phyloP scores from a whole-genome alignment of 495 filamentous ascomycete genomes.

The Penicillium pulvis region DNA sequence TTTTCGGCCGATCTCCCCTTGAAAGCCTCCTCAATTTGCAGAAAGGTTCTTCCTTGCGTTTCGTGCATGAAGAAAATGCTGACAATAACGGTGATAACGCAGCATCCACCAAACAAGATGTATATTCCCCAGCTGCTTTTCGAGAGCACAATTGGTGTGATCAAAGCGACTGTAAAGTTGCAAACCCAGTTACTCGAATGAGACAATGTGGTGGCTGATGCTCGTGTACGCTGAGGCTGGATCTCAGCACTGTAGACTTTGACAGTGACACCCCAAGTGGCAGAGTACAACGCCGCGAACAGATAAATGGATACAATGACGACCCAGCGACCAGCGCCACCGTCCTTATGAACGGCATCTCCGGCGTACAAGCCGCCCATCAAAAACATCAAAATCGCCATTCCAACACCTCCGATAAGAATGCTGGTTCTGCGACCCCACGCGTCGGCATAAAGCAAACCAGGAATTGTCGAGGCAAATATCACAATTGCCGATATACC shows the following conservation, averaged over 20 bases:
- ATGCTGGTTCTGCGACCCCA: slow-evolving; percentile 62
- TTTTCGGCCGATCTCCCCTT: slow-evolving; percentile 13
- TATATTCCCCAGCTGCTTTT: slow-evolving; percentile 59
- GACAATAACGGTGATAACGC: slow-evolving; percentile 52
- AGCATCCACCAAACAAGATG: slow-evolving; percentile 59
- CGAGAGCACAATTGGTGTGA: slow-evolving; percentile 62
- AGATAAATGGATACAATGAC: slow-evolving; percentile 55
- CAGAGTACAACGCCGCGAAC: slow-evolving; percentile 43
- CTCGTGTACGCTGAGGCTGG: slow-evolving; percentile 55
- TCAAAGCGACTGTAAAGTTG: slow-evolving; percentile 66
- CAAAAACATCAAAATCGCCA: slow-evolving; percentile 47
- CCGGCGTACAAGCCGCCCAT: slow-evolving; percentile 56
- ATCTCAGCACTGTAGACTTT: slow-evolving; percentile 59
- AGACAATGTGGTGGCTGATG: slow-evolving; percentile 49
- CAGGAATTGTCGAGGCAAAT: slow-evolving; percentile 51
- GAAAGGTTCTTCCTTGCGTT: slow-evolving; percentile 57
- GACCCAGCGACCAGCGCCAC: slow-evolving; percentile 55
- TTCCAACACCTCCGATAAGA: slow-evolving; percentile 57
- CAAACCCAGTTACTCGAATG: slow-evolving; percentile 54
- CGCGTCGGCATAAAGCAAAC: slow-evolving; percentile 56
- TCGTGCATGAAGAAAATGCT: slow-evolving; percentile 61
- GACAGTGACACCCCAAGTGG: slow-evolving; percentile 57
- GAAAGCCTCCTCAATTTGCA: slow-evolving; percentile 60
- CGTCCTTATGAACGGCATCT: slow-evolving; percentile 43
- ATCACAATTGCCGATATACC: slow-evolving; percentile 56